A percentile compares a stretch with the other conserved stretches of the same genome.
Conservation (phyloP, 169 alveolate species). For the Sarcocystis neurona region DNA sequence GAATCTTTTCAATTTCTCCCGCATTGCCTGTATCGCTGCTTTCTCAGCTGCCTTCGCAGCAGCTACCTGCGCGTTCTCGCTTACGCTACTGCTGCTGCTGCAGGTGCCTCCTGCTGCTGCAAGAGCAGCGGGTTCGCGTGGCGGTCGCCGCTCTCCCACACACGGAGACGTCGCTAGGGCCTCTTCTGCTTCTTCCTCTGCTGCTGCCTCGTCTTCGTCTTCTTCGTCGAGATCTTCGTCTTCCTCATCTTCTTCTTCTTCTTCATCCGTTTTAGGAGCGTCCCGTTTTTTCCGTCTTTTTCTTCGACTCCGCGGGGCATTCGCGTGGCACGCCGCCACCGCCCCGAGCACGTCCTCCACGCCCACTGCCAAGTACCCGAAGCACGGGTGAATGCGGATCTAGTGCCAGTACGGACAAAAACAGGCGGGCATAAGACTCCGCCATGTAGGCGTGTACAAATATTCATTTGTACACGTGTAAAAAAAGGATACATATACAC, state of each 20-base stretch:
- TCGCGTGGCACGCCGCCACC: conserved; percentile 10
- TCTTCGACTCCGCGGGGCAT: not conserved
- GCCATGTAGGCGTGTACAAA: no score
- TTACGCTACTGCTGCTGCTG: not conserved
- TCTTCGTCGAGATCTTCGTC: not conserved
- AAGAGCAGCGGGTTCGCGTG: not conserved
- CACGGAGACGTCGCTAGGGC: not conserved
- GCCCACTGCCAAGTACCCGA: conserved; percentile 46
- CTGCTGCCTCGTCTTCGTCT: not conserved
- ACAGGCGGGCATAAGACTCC: no score
- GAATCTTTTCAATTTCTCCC: not conserved
- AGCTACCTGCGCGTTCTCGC: not conserved
- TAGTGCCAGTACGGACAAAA: no score
- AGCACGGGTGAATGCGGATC: conserved; percentile 59
- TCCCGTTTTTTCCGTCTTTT: not conserved
- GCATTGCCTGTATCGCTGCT: not conserved
- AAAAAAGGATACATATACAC: no score
- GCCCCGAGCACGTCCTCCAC: conserved; percentile 52
- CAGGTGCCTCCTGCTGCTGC: not conserved
- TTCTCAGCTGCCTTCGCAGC: not conserved
- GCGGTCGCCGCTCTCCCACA: not conserved
- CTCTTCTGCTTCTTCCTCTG: not conserved
- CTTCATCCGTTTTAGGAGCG: not conserved
- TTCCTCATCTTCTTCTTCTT: not conserved
- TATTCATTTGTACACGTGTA: no score